Base-by-base conservation (phyloP, 2,329 filamentous ascomycete species). In the Bipolaris victoriae region DNA sequence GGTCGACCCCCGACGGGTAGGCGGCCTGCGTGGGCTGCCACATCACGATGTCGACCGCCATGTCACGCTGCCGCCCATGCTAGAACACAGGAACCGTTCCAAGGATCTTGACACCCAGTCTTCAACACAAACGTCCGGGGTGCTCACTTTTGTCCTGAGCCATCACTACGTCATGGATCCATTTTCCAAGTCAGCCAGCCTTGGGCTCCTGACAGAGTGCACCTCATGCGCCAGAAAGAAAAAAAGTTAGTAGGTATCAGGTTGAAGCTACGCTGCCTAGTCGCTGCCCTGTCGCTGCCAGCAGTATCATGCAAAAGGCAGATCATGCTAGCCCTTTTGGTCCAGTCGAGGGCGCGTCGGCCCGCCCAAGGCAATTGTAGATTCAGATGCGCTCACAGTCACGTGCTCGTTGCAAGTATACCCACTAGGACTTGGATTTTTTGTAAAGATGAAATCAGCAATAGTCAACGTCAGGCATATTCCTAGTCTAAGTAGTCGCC, bases 1-100 rank as follows among this genome's bases (percentile, higher is more conserved):
- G 54, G 54, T 57, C 54, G 54, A 44, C 37, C 41, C 37, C 10
- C 29, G 49, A 48, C 49, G 52, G 52, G 47, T 37, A 35, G 46
- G 43, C 49, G 54, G 37, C 50, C 39, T 57, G 46, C 44, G 50
- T 57, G 55, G 55, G 45, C 44, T 57, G 55, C 55, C 55, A 57
- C 55, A 54, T 57, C 55, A 57, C 50, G 45, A 44, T 54, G 50
- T 47, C 49, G 50, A 57, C 55, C 55, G 55, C 55, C 55, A 49
- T 57, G 54, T 57, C 54, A 44, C 45, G 46, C 26, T 16, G 49
- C 37, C 53, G 48, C 31, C 40, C 39, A 52, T 39, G 24, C 40
- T 39, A 13, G 18, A 22, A 29, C 20, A 29, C 46, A 37, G 22
- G 35, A 45, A 31, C 20, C 15, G 4, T 49, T 49, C 46, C 46